These are phyloP conservation scores for Chlorella sorokiniana DNA, from an alignment of 139 green algal genomes.

Conservation along the genomic window DNA sequence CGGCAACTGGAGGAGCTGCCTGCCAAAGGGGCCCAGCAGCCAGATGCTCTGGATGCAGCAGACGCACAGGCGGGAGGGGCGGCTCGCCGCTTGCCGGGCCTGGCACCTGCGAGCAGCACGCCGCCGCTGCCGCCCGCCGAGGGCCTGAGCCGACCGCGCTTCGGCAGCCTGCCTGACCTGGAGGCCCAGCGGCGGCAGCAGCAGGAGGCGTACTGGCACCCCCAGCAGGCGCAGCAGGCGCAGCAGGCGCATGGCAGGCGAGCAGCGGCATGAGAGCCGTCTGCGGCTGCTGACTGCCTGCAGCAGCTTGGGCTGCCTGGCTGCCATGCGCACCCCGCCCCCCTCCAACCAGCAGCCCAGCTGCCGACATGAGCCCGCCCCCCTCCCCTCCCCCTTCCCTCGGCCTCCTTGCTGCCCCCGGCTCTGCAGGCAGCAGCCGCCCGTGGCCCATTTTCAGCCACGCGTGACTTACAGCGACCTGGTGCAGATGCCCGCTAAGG, in stretches of 20 bases:
- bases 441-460: conserved; percentile 20
- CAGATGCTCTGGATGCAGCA: background rate
- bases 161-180: conserved; percentile 23
- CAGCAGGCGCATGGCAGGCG: background rate
- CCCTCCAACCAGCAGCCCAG: no score
- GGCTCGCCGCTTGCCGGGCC: background rate
- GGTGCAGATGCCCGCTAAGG: conserved; percentile 44
- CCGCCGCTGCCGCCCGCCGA: background rate
- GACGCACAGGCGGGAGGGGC: background rate
- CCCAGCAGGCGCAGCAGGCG: background rate
- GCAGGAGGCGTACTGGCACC: background rate
- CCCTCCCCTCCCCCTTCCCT: background rate
- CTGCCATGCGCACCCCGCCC: no score
- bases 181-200: background rate
- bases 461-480: conserved; percentile 33
- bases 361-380: no score
- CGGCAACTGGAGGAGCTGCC: background rate
- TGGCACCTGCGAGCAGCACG: conserved; percentile 32
- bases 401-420: background rate
- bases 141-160: background rate
- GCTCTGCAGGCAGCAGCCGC: conserved; percentile 13
- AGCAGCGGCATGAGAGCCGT: background rate
- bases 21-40: background rate
- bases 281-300: background rate
- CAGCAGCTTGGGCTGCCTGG: no score